phyloP scores from a whole-genome alignment of 1,284 basidiomycete species.

The Malassezia pachydermatis region DNA sequence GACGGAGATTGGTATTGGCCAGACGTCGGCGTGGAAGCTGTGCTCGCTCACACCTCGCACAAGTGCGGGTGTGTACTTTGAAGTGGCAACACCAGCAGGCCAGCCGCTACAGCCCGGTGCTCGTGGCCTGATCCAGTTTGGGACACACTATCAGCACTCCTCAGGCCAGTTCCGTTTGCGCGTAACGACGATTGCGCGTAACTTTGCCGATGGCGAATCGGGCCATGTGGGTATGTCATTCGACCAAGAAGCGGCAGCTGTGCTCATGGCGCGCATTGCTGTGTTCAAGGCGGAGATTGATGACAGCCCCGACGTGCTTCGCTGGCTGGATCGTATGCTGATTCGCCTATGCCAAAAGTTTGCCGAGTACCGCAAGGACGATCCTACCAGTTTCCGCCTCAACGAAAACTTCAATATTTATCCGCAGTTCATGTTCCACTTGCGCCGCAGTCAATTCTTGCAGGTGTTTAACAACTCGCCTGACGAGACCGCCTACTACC shows the following conservation, averaged over 20 bases:
- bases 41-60: slow-evolving; percentile 81
- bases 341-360: slow-evolving; percentile 99
- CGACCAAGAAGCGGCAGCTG: slow-evolving; percentile 95
- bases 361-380: slow-evolving; percentile 96
- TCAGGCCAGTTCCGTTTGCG: slow-evolving; percentile 87
- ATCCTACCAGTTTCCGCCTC: slow-evolving; percentile 84
- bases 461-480: slow-evolving; percentile 99
- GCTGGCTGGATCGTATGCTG: slow-evolving; percentile 97
- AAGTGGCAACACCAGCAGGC: slow-evolving; percentile 96
- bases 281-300: slow-evolving; percentile 99
- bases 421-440: slow-evolving; percentile 99
- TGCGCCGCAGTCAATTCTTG: slow-evolving; percentile 91
- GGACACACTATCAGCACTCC: slow-evolving; percentile 96
- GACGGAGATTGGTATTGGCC: slow-evolving; percentile 97
- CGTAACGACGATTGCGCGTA: slow-evolving; percentile 90
- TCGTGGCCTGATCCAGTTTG: slow-evolving; percentile 91
- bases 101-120: slow-evolving; percentile 83
- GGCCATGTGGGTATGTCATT: slow-evolving; percentile 86
- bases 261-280: slow-evolving; percentile 95
- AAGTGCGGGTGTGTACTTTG: slow-evolving; percentile 88
- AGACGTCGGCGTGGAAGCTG: slow-evolving; percentile 98
- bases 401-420: slow-evolving; percentile 97
- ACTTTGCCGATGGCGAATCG: slow-evolving; percentile 92
- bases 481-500: slow-evolving; percentile 98
- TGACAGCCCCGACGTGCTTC: slow-evolving; percentile 87